Percentiles rank a stretch among this genome's conserved stretches.
phyloP scores from a whole-genome alignment of 805 yeast genomes.

The Kluyveromyces siamensis region DNA sequence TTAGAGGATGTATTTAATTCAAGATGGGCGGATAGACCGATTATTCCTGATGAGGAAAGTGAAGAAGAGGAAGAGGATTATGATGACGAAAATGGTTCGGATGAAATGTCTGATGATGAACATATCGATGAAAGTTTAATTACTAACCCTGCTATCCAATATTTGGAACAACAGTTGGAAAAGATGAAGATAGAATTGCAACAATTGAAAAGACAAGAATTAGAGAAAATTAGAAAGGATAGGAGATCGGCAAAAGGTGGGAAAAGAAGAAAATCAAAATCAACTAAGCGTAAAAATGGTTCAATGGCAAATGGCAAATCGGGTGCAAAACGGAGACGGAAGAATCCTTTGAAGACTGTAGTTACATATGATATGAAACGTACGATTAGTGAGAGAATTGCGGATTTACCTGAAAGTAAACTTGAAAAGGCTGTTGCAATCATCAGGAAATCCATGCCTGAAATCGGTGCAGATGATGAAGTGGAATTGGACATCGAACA shows the following conservation, averaged over 20 bases:
- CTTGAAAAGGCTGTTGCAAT: slow-evolving; percentile 76
- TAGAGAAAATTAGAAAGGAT: slow-evolving; percentile 57
- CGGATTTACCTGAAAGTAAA: slow-evolving; percentile 67
- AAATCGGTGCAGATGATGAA: slow-evolving; percentile 64
- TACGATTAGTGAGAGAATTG: slow-evolving; percentile 80
- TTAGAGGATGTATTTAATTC: slow-evolving; percentile 79
- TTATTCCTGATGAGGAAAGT: slow-evolving; percentile 42
- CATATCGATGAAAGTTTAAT: slow-evolving; percentile 54
- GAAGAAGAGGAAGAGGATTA: slow-evolving; percentile 34
- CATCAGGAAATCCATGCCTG: slow-evolving; percentile 67
- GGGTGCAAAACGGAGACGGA: slow-evolving; percentile 15
- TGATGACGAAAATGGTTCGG: slow-evolving; percentile 31
- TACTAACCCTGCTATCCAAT: slow-evolving; percentile 83
- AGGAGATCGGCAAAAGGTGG: slow-evolving; percentile 33
- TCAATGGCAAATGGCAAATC: slow-evolving; percentile 7
- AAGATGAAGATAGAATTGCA: slow-evolving; percentile 81
- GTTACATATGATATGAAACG: slow-evolving; percentile 96
- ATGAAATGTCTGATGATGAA: slow-evolving; percentile 37
- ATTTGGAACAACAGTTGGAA: slow-evolving; percentile 76
- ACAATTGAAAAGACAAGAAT: slow-evolving; percentile 69
- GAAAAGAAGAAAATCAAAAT: slow-evolving; percentile 37
- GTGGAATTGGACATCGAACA: slow-evolving; percentile 95
- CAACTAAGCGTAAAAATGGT: slow-evolving; percentile 30
- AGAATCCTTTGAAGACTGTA: slow-evolving; percentile 27
- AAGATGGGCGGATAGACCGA: slow-evolving; percentile 81